These are phyloP conservation scores for Diplotaxis tenuifolia DNA, from an alignment of 345 rosid genomes.

Conservation along the genomic window DNA sequence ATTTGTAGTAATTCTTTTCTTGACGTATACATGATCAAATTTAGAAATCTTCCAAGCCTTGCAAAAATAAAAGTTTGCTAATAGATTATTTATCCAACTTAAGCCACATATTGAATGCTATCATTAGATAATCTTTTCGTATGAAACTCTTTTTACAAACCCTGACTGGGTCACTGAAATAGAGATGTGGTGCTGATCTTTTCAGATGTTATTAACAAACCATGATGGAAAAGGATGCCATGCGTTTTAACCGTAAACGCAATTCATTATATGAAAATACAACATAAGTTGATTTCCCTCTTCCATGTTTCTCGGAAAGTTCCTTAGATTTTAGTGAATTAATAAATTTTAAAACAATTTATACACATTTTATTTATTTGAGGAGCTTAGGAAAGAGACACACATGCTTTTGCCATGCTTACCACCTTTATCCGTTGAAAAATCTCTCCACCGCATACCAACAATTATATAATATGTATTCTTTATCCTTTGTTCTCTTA, in stretches of 20 bases:
- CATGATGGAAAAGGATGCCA: background rate
- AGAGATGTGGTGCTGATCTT: slow-evolving; percentile 1
- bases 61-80: background rate
- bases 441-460: slow-evolving; percentile 29
- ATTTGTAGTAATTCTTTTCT: background rate
- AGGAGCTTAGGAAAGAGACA: slow-evolving; percentile 15
- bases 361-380: background rate
- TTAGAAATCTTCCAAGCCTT: slow-evolving; percentile 13
- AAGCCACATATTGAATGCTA: slow-evolving; percentile 13
- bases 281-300: background rate
- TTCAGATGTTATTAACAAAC: background rate
- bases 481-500: slow-evolving; percentile 16
- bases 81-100: background rate
- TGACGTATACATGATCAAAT: slow-evolving; percentile 10
- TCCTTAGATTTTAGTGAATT: background rate
- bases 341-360: background rate
- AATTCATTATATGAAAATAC: slow-evolving; percentile 2
- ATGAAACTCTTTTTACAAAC: background rate
- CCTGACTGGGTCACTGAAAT: slow-evolving; percentile 3
- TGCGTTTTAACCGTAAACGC: background rate
- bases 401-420: slow-evolving; percentile 36
- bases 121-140: background rate
- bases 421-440: slow-evolving; percentile 35
- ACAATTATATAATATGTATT: background rate
- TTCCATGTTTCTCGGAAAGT: background rate